phyloP scores from a whole-genome alignment of 2,329 filamentous ascomycete genomes.

The Clarireedia sp. region DNA sequence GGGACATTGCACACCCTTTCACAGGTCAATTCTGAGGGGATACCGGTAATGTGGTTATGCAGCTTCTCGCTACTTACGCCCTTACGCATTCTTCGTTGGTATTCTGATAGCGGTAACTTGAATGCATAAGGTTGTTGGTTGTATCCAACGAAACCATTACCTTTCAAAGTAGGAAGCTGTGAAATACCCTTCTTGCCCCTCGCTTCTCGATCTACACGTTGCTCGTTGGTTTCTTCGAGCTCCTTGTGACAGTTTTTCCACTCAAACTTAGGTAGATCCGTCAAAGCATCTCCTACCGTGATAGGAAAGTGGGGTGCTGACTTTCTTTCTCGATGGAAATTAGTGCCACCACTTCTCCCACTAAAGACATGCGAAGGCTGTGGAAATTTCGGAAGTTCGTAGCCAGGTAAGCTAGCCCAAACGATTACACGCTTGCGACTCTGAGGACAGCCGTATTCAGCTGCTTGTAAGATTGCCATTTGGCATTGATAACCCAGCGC shows the following conservation, averaged over 20 bases:
- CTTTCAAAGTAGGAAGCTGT: background rate
- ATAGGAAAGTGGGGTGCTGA: conserved; percentile 12
- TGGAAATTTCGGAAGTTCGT: conserved; percentile 15
- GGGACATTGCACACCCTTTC: conserved; percentile 11
- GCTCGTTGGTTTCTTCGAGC: background rate
- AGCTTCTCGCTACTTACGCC: background rate
- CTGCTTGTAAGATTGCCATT: conserved; percentile 13
- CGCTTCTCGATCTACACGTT: background rate
- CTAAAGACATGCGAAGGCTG: conserved; percentile 8
- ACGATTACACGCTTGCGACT: conserved; percentile 14
- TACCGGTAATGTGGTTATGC: conserved; percentile 8
- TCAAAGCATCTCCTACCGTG: conserved; percentile 13
- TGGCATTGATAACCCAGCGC: conserved; percentile 19
- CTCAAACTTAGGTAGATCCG: conserved; percentile 16
- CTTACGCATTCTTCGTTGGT: conserved; percentile 8
- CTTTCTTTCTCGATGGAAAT: conserved; percentile 6
- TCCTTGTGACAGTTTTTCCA: conserved; percentile 10
- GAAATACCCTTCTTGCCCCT: background rate
- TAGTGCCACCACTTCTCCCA: background rate
- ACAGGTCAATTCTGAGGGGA: background rate
- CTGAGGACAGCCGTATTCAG: conserved; percentile 13
- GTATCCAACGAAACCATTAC: background rate
- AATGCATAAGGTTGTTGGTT: conserved; percentile 8
- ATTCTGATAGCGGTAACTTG: conserved; percentile 4
- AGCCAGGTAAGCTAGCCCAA: conserved; percentile 14